Base-by-base conservation (phyloP, 1,139 yeast genomes). In the Saccharomyces hybrid region DNA sequence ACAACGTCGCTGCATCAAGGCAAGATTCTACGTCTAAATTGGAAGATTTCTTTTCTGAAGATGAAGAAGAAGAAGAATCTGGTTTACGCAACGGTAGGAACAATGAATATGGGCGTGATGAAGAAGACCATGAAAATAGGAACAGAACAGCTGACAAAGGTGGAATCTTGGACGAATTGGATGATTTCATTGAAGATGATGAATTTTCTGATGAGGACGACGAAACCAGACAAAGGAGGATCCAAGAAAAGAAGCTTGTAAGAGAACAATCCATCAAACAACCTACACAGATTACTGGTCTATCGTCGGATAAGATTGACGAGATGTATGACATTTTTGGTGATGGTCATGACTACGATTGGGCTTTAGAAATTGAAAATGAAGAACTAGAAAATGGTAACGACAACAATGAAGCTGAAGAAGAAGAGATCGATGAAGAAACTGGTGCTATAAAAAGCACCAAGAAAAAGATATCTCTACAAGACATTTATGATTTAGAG, bases 181-280 rank as follows among this genome's bases (percentile, higher is more conserved):
- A 90, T 67, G 99, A 91, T 68, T 93, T 93, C 73, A 93, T 93
- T 63, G 99, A 91, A 70, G 98, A 93, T 59, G 99, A 93, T 69
- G 97, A 91, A 68, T 86, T 86, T 66, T 88, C 96, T 3, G 97
- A 90, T 64, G 96, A 89, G 61, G 96, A 89, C 61, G 88, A 82
- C 60, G 83, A 81, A 66, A 79, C 79, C 5, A 73, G 80, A 60
- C 71, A 68, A 52, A 67, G 68, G 52, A 71, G 71, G 55, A 64
- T 68, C 51, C 68, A 67, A 57, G 73, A 72, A 64, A 68, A 73
- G 61, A 68, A 66, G 58, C 53, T 61, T 50, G 58, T 66, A 48
- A 61, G 65, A 56, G 73, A 73, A 58, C 71, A 69, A 57, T 60
- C 72, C 63, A 59, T 71, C 55, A 75, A 75, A 51, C 70, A 75